phyloP scores from a whole-genome alignment of 1,139 yeast genomes.

The Debaryomyces sp. region DNA sequence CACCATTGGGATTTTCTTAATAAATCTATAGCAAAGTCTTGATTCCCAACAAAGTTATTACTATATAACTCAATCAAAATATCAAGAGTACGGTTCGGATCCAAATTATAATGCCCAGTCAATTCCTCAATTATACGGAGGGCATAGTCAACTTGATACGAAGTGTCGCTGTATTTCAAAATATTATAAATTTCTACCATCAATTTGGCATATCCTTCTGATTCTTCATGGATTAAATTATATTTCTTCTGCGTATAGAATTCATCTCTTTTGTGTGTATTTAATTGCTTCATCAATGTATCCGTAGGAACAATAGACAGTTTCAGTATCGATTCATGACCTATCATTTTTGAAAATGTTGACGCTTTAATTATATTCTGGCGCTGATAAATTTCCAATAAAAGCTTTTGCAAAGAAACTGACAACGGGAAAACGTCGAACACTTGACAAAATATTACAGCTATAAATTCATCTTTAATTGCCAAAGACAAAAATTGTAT shows the following conservation, averaged over 20 bases:
- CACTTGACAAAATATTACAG: slow-evolving; percentile 46
- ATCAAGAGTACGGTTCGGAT: slow-evolving; percentile 73
- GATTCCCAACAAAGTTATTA: slow-evolving; percentile 46
- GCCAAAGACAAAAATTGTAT: slow-evolving; percentile 31
- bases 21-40: slow-evolving; percentile 50
- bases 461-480: slow-evolving; percentile 36
- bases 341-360: slow-evolving; percentile 39
- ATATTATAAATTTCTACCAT: slow-evolving; percentile 54
- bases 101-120: slow-evolving; percentile 79
- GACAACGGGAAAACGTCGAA: slow-evolving; percentile 47
- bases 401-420: slow-evolving; percentile 29
- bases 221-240: slow-evolving; percentile 75
- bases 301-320: slow-evolving; percentile 44
- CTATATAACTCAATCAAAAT: slow-evolving; percentile 56
- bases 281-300: slow-evolving; percentile 39
- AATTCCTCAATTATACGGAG: slow-evolving; percentile 55
- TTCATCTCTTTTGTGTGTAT: slow-evolving; percentile 52
- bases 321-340: slow-evolving; percentile 38
- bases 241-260: slow-evolving; percentile 71
- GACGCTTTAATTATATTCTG: slow-evolving; percentile 38
- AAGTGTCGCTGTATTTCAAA: slow-evolving; percentile 42
- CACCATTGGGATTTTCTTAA: slow-evolving; percentile 64
- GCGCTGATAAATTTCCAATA: slow-evolving; percentile 25
- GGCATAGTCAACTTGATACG: slow-evolving; percentile 48
- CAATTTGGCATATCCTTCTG: slow-evolving; percentile 79